Evolutionary conservation across 2,329 filamentous ascomycete species (phyloP).

Genomic region (Aspergillus sp.): DNA sequence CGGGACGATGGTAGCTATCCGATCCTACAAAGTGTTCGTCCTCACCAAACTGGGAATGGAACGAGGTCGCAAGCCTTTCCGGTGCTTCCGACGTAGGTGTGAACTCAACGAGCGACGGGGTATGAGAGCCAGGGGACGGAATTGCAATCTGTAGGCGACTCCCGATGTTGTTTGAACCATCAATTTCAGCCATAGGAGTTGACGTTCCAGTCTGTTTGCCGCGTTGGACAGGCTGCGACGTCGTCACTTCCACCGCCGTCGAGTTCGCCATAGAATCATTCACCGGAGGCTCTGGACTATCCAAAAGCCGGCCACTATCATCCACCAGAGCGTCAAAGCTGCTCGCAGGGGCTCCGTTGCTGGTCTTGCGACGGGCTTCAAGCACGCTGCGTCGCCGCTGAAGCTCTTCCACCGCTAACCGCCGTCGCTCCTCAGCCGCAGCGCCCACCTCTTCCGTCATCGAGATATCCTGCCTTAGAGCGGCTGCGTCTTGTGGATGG

Average conservation of each 20-base stretch:
- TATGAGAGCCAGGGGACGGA: conserved; percentile 41
- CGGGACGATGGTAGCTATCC: background rate
- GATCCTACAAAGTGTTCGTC: conserved; percentile 4
- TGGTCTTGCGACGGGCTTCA: conserved; percentile 38
- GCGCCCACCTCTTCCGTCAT: conserved; percentile 50
- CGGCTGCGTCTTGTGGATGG: conserved; percentile 46
- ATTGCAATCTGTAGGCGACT: conserved; percentile 31
- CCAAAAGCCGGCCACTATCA: conserved; percentile 40
- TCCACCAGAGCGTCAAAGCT: conserved; percentile 50
- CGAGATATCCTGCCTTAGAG: conserved; percentile 44
- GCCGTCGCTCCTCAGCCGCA: conserved; percentile 48
- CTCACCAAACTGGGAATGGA: background rate
- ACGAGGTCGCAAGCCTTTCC: conserved; percentile 17
- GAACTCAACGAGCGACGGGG: conserved; percentile 46
- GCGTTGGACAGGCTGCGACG: conserved; percentile 30
- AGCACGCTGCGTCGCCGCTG: conserved; percentile 44
- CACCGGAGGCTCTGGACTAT: conserved; percentile 8
- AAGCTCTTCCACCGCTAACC: conserved; percentile 48
- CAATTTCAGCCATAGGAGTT: conserved; percentile 13
- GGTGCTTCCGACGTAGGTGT: conserved; percentile 49
- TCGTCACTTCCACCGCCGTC: conserved; percentile 38
- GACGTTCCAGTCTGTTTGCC: conserved; percentile 20
- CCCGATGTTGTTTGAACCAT: conserved; percentile 17
- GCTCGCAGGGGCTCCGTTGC: conserved; percentile 26
- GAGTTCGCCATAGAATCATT: conserved; percentile 32